Evolutionary conservation across 1,284 basidiomycete genomes (phyloP).

Genomic region (Naganishia liquefaciens): DNA sequence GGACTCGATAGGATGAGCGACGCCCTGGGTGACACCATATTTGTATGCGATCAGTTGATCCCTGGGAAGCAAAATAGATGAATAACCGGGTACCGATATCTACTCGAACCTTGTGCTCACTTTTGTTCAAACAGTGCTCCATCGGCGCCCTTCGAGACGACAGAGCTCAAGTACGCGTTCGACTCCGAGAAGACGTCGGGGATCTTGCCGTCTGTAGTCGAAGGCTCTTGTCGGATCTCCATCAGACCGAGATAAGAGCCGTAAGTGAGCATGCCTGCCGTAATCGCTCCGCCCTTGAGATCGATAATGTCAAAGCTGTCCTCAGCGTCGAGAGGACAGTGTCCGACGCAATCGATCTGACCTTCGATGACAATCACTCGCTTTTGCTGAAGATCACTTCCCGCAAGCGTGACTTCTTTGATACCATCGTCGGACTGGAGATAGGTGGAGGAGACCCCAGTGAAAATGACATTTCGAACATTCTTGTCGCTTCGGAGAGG

Average conservation of each 20-base stretch:
- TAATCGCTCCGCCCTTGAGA: slow-evolving; percentile 53
- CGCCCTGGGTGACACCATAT: slow-evolving; percentile 64
- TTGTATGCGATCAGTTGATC: slow-evolving; percentile 56
- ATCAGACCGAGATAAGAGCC: slow-evolving; percentile 54
- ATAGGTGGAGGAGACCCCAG: slow-evolving; percentile 42
- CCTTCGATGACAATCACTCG: slow-evolving; percentile 51
- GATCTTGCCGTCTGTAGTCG: slow-evolving; percentile 67
- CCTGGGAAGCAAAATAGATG: slow-evolving; percentile 3
- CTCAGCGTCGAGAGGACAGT: slow-evolving; percentile 34
- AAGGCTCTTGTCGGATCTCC: slow-evolving; percentile 60
- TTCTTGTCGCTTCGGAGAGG: slow-evolving; percentile 44
- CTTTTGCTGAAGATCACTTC: slow-evolving; percentile 29
- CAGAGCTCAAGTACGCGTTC: slow-evolving; percentile 63
- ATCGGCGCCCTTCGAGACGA: slow-evolving; percentile 68
- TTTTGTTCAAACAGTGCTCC: slow-evolving; percentile 64
- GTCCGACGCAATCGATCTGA: slow-evolving; percentile 51
- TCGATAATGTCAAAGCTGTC: slow-evolving; percentile 46
- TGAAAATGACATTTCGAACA: slow-evolving; percentile 48
- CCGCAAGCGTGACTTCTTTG: slow-evolving; percentile 31
- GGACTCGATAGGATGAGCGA: slow-evolving; percentile 50
- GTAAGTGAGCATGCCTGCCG: slow-evolving; percentile 52
- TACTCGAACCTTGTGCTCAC: slow-evolving; percentile 42
- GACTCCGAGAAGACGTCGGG: slow-evolving; percentile 57
- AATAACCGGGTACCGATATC: not conserved
- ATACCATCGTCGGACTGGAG: slow-evolving; percentile 34